These are phyloP conservation scores for Solanum phureja DNA, from an alignment of 257 asterid species.

Conservation along the genomic window DNA sequence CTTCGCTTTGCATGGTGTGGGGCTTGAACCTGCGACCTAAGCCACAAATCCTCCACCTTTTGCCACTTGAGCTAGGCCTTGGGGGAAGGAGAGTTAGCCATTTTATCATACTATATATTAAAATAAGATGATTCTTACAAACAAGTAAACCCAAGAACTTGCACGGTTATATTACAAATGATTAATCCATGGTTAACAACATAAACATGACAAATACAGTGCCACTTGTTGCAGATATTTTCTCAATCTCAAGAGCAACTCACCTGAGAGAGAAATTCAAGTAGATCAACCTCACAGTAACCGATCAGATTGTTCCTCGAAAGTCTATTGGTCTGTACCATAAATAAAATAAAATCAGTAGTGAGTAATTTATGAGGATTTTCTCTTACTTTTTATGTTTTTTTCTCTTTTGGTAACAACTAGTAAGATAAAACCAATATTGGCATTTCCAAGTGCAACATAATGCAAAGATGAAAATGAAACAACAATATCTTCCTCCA, in stretches of 20 bases:
- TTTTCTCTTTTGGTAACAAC: neutral
- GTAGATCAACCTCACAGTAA: conserved; percentile 78
- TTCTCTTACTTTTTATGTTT: neutral
- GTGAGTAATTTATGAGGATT: neutral
- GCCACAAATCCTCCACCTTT: too few relatives aligned
- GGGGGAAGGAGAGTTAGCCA: neutral
- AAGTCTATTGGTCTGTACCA: conserved; percentile 80
- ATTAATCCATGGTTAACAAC: neutral
- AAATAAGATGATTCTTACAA: neutral
- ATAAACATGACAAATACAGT: neutral
- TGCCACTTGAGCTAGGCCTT: too few relatives aligned
- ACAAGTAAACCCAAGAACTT: neutral
- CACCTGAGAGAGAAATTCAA: conserved; percentile 78
- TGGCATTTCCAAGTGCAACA: neutral
- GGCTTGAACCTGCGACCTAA: too few relatives aligned
- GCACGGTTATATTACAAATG: neutral
- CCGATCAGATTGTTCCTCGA: conserved; percentile 84
- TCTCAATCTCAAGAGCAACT: conserved; percentile 11
- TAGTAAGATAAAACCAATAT: neutral
- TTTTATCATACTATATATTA: neutral
- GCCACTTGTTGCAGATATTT: neutral
- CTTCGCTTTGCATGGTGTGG: too few relatives aligned
- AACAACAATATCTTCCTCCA: neutral
- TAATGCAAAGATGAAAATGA: neutral
- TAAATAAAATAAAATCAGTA: conserved; percentile 8